Base-by-base conservation (phyloP, 169 alveolate species). In the Eimeria maxima region DNA sequence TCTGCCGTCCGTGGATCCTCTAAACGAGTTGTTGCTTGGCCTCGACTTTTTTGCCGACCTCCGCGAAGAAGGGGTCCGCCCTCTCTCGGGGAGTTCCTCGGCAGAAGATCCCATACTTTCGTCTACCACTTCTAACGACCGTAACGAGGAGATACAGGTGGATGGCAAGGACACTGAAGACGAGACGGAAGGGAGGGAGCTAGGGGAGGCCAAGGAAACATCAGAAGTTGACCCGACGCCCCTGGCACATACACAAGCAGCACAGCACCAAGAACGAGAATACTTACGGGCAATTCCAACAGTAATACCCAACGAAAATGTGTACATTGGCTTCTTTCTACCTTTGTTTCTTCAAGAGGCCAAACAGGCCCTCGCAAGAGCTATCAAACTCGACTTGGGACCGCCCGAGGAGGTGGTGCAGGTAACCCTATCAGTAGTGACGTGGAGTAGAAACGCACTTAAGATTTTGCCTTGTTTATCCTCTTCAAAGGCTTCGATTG, bases 281-380 rank as follows among this genome's bases (percentile, higher is more conserved):
- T 71, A 87, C 65, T 50, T 87, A 14, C 93, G 93, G 93, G 44
- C 93, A n/a, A 87, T 87, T 10, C 93, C 93, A 29, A 87, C 93
- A 24, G 93, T 87, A n/a, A 87, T 87, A 87, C 78, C 63, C 33
- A 87, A 87, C 47, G 93, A 87, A 33, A 42, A 65, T 57, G 84
- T 74, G 29, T 95, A 95, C 89, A 88, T 87, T 22, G 94, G 93
- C 60, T 76, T 78, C 42, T 87, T 95, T n/a, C 42, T 76, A 7
- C 96, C 96, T 27, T 86, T 95, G 50, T 89, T 95, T 81, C 76
- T 87, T 18, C 90, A 86, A 47, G 96, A 95, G 94, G 95, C 96
- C 50, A 95, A 78, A 90, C 95, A 84, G 80, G 71, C 93, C 81
- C 71, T 95, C 20, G 92, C 93, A 4, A 86, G 96, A 18, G 95